Conservation (phyloP, 108 stramenopile genomes). For the Chaetoceros tenuissimus region DNA sequence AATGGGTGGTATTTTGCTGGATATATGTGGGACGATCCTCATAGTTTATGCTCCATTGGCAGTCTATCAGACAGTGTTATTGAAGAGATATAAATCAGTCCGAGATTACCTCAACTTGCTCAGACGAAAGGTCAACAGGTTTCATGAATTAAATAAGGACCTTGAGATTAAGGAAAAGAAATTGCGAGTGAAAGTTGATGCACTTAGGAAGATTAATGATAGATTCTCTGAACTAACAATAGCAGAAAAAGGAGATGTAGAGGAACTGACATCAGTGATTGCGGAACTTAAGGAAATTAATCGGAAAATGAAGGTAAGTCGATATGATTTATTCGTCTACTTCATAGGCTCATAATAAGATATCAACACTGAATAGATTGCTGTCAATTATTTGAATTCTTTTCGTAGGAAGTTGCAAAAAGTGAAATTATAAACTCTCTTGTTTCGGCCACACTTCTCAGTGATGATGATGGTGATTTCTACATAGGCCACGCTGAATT, state of each 20-base stretch:
- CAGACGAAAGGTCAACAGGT: neutral
- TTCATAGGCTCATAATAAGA: neutral
- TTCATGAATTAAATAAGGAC: neutral
- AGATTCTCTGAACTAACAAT: neutral
- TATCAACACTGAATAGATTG: neutral
- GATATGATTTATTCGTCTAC: neutral
- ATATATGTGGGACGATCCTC: neutral
- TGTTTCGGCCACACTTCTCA: neutral
- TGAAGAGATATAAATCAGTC: neutral
- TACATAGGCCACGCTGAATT: neutral
- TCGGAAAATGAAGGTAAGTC: neutral
- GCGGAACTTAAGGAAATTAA: neutral
- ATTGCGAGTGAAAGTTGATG: neutral
- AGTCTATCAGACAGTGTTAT: neutral
- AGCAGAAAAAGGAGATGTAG: neutral
- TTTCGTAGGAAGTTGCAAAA: neutral
- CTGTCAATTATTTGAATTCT: neutral
- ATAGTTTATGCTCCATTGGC: neutral
- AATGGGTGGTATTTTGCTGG: neutral
- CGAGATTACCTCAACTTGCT: neutral
- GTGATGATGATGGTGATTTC: neutral
- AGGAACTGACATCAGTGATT: neutral
- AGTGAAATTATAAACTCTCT: neutral
- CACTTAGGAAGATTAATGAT: neutral
- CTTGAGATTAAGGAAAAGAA: neutral